Conservation (phyloP, 305 asterid genomes). For the Rubia peregrina region DNA sequence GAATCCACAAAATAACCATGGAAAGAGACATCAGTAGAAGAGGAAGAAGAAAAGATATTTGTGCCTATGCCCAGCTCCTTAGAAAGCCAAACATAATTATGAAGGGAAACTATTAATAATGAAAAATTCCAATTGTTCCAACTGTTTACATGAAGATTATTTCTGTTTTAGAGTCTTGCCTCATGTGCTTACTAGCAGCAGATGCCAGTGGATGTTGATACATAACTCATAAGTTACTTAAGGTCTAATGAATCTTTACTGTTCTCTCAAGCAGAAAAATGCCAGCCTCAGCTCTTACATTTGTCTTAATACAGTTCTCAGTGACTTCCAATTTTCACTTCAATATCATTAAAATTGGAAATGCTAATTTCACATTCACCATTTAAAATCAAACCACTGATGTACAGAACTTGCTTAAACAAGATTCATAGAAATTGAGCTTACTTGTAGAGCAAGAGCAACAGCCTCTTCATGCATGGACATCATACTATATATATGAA, state of each 20-base stretch:
- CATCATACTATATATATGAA: conserved; percentile 97
- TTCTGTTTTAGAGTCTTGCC: background rate
- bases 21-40: background rate
- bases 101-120: conserved; percentile 2
- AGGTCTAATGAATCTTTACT: background rate
- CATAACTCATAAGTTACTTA: background rate
- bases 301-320: background rate
- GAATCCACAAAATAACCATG: background rate
- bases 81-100: background rate
- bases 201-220: background rate
- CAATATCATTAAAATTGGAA: background rate
- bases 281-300: background rate
- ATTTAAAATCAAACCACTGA: background rate
- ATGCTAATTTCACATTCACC: background rate
- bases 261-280: background rate
- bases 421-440: conserved; percentile 17
- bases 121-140: background rate
- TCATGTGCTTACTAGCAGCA: background rate
- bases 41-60: background rate
- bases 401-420: background rate
- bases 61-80: background rate
- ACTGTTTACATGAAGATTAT: background rate
- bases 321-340: background rate
- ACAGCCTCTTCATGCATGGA: conserved; percentile 99
- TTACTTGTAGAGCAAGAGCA: conserved; percentile 81